Percentiles rank a stretch among this genome's conserved stretches.
Conservation (phyloP, 2,329 filamentous ascomycete species). For the Cladosporium sp. region DNA sequence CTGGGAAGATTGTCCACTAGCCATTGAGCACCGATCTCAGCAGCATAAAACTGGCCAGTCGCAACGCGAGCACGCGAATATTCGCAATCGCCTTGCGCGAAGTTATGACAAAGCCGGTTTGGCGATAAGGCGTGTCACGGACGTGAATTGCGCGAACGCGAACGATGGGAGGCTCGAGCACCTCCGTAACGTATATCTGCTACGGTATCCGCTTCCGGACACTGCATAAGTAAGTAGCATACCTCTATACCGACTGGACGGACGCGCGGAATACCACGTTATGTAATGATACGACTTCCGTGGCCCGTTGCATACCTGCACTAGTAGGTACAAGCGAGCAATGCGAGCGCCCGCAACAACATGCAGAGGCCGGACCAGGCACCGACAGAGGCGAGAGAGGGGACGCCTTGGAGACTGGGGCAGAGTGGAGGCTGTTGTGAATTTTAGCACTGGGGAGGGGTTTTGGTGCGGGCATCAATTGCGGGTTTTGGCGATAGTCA, state of each 20-base stretch:
- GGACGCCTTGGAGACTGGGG: neutral
- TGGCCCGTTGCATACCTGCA: neutral
- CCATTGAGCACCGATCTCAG: neutral
- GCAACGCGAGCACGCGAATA: neutral
- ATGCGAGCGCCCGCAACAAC: neutral
- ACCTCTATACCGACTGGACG: neutral
- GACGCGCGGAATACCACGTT: neutral
- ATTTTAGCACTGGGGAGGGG: conserved; percentile 15
- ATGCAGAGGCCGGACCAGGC: neutral
- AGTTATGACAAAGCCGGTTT: conserved; percentile 4
- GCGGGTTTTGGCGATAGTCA: conserved; percentile 1
- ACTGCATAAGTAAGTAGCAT: neutral
- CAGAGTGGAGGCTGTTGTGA: neutral
- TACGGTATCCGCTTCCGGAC: neutral
- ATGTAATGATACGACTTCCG: neutral
- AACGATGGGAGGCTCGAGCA: neutral
- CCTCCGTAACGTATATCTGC: neutral
- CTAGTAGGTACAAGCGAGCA: conserved; percentile 4
- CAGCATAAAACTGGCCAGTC: neutral
- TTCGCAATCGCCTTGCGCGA: neutral
- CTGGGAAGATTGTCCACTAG: neutral
- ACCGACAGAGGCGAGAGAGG: neutral
- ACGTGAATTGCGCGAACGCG: neutral
- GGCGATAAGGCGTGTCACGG: conserved; percentile 1
- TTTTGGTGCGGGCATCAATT: conserved; percentile 10